Evolutionary conservation across 495 filamentous ascomycete species (phyloP), one percentile per base, ranked within the genome.

Genomic region (Beverwykella pulmonaria): DNA sequence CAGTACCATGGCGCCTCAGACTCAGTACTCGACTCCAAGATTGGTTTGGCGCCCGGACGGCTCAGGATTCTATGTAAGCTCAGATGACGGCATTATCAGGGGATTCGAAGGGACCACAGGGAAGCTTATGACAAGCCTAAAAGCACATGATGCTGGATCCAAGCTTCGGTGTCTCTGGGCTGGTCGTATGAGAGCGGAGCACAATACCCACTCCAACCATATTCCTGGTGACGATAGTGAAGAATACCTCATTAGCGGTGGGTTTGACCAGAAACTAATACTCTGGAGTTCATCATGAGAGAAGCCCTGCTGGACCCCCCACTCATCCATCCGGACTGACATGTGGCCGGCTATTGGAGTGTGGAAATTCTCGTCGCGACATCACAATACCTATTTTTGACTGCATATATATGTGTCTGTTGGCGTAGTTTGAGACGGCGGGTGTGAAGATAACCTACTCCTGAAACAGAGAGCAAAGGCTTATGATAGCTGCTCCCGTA

Each of bases 101-200:
- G 88, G 88, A 3, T 73, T 90, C 34, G 88, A 90, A 73, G 79
- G 78, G 1, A 83, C 74, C 63, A 86, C 81, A 1, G 88, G 88
- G 19, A 90, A 84, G 75, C 73, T 88, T 3, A 73, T 82, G 36
- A 67, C 73, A 20, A 77, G 64, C 26, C 66, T 90, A 58, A 76
- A 79, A 41, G 85, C 82, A 0, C 86, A 88, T 78, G 81, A 84
- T 53, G 63, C 75, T 1, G 87, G 86, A 9, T 84, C 77, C 67
- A 90, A 90, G 75, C 83, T 90, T 29, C 75, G 88, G 44, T 84
- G 83, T 67, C 76, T 90, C 32, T 90, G 86, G 84, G 84, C 85
- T 1, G 88, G 87, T 7, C 70, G 63, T 67, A 80, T 88, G 32
- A 68, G 76, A 4, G 53, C 47, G n/a, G 46, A 70, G 17, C 69